Evolutionary conservation across 129 eudicot species (phyloP).

Genomic region (Dittrichia graveolens): DNA sequence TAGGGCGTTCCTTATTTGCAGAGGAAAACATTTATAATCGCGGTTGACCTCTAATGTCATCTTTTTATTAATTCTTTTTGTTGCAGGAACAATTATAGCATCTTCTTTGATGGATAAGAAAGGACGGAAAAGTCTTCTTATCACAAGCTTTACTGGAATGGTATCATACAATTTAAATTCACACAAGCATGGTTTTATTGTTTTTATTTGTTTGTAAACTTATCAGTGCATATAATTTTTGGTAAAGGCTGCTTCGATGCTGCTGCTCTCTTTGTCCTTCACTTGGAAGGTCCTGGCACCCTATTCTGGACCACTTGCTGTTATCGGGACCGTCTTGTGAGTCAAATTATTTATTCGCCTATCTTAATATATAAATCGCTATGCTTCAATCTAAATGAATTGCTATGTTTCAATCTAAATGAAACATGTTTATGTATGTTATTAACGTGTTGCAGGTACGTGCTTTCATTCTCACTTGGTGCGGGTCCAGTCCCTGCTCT

Average conservation of each 20-base stretch:
- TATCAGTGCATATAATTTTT: neutral
- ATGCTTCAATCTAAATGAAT: too few species aligned
- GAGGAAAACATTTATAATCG: neutral
- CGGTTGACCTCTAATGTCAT: neutral
- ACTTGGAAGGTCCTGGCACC: constrained; percentile 80
- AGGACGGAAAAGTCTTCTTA: constrained; percentile 94
- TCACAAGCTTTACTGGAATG: constrained; percentile 89
- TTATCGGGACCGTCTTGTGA: constrained; percentile 90
- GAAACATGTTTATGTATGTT: too few species aligned
- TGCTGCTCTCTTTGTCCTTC: constrained; percentile 81
- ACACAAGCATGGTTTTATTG: neutral
- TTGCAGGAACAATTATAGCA: constrained; percentile 73
- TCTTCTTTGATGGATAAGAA: constrained; percentile 88
- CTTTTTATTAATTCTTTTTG: constrained; percentile 19
- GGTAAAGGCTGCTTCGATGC: constrained; percentile 91
- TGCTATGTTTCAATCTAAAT: too few species aligned
- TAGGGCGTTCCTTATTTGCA: neutral
- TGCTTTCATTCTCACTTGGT: constrained; percentile 91
- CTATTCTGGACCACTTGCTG: constrained; percentile 88
- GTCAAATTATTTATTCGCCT: constrained; percentile 29
- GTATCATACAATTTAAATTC: constrained; percentile 37
- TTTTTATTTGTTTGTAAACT: constrained; percentile 4
- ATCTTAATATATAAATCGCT: neutral
- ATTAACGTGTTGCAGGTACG: constrained; percentile 51
- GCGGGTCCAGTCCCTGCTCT: constrained; percentile 99